Evolutionary conservation across 306 rosid genomes (phyloP), one percentile per base, ranked within the genome.

Genomic region (Rosa rugosa): DNA sequence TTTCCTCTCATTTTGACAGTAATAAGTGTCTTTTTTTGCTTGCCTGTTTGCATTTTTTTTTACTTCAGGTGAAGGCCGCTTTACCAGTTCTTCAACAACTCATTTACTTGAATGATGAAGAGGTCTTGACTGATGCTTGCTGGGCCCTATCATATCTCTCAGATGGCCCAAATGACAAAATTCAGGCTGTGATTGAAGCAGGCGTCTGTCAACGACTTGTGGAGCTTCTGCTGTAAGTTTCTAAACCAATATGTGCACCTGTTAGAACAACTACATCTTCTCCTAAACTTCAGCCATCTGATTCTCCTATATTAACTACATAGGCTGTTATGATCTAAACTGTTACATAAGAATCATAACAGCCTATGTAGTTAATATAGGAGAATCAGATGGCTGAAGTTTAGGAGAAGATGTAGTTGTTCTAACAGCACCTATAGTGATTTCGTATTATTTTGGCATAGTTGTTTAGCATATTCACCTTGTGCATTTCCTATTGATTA

Each of bases 71-170:
- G 80, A 91, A 80, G 81, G 84, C 85, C n/a, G 89, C 90, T 25
- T 73, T 90, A 25, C 90, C 94, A 72, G 66, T 84, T 80, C 91
- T 91, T 23, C 80, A 38, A 73, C 85, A 77, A 46, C 91, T 91
- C 64, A 81, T 88, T 64, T 77, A 80, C 84, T 59, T 75, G 57
- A 87, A 59, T 44, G 97, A 91, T 79, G 89, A 86, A 81, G 94
- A 88, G 81, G 89, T 90, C 60, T 34, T 89, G 80, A 77, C 89
- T 53, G 88, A 91, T 76, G 89, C 90, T 47, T 89, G 90, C 79
- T 86, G 94, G 94, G 89, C 92, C 76, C 88, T 91, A 64, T 85
- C 88, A 38, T 85, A 90, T 82, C 88, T 91, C 82, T 91, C 92
- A 27, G 90, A 89, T 47, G 91, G 87, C 73, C 82, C 89, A 6